Evolutionary conservation across 2,329 filamentous ascomycete species (phyloP), one percentile per base, ranked within the genome.

Genomic region (Nemania serpens): DNA sequence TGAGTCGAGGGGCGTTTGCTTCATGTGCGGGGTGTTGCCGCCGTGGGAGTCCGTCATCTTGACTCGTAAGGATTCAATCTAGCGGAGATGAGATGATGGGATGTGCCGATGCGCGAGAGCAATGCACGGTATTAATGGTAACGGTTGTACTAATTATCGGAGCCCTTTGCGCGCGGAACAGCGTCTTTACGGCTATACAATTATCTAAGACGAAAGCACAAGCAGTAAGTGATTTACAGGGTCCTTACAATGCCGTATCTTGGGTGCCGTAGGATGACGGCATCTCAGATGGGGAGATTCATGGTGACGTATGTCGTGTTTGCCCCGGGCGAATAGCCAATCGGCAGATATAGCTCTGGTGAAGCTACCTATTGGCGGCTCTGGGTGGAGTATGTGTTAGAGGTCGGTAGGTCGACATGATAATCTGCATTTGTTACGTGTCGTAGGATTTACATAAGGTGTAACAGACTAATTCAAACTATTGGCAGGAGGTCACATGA

Each of bases 11-110:
- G 68, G 60, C 36, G 64, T 56, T 55, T 69, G 66, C 59, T 70
- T 65, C 41, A 65, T 43, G 42, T 52, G 48, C 17, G 63, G 65
- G 41, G 68, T 58, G 49, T 66, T 65, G 20, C 59, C 58, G 41
- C 55, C 50, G 52, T 55, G 58, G 6, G 66, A 66, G 59, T 68
- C 66, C 15, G 68, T 61, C 69, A 71, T 70, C 15, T 67, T 67
- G 41, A 12, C 34, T 59, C n/a, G 12, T 29, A 7, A 3, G 25
- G 4, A 5, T 18, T 12, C 7, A 15, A 45, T 15, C 39, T n/a
- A 22, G 17, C 18, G 36, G 49, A 18, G 20, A 15, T 45, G 29
- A 42, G 29, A 37, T n/a, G 11, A 42, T 17, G 45, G 13, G 25
- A 15, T 25, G 33, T 41, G 33, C 7, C 22, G n/a, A n/a, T n/a